Evolutionary conservation across 2,329 filamentous ascomycete genomes (phyloP).

Genomic region (Fusarium sp.): DNA sequence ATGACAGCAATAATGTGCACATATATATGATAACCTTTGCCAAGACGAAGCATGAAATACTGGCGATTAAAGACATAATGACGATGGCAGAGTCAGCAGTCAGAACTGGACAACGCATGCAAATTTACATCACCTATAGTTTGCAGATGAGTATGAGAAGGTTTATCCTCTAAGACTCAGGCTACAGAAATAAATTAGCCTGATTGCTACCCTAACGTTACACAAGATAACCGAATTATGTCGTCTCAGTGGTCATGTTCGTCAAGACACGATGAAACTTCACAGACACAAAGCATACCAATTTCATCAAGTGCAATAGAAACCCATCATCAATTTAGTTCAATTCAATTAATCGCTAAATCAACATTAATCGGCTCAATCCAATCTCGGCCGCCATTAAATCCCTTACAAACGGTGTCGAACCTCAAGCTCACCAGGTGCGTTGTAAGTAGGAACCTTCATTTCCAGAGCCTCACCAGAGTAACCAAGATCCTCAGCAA

Average conservation of each 20-base stretch:
- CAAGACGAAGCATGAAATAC: too few relatives aligned
- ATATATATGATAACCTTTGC: accelerated
- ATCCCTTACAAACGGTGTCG: constrained; percentile 53
- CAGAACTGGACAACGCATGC: too few relatives aligned
- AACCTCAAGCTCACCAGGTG: constrained; percentile 60
- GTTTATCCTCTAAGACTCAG: too few relatives aligned
- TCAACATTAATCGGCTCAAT: constrained; percentile 1
- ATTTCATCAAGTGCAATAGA: accelerated
- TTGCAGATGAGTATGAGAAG: too few relatives aligned
- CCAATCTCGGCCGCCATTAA: constrained; percentile 5
- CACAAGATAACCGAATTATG: too few relatives aligned
- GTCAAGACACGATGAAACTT: not conserved
- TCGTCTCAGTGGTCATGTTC: not conserved
- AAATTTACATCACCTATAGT: too few relatives aligned
- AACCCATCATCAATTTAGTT: not conserved
- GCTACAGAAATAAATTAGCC: too few relatives aligned
- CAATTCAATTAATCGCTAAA: constrained; percentile 19
- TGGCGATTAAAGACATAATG: too few relatives aligned
- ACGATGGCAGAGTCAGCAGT: too few relatives aligned
- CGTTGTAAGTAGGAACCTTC: constrained; percentile 75
- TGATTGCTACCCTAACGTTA: too few relatives aligned
- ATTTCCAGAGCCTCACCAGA: constrained; percentile 78
- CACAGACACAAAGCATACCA: too few relatives aligned
- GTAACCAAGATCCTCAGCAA: constrained; percentile 80
- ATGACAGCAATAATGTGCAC: accelerated